Conservation (phyloP, 257 asterid species). For the Misopates orontium region DNA sequence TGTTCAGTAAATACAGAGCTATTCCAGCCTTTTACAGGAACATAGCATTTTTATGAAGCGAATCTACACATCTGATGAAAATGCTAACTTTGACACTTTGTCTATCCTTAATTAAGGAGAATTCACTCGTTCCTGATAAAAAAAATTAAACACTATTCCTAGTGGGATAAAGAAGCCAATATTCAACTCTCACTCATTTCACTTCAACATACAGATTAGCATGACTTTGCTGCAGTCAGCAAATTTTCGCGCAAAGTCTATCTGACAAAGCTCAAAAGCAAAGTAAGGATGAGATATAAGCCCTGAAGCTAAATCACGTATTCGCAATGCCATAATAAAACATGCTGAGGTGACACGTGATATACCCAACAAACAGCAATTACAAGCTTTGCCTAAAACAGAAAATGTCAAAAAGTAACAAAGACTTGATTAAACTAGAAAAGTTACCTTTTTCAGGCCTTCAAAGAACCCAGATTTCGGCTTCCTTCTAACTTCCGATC, state of each 20-base stretch:
- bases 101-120: neutral
- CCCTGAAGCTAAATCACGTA: neutral
- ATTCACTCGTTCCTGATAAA: neutral
- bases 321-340: neutral
- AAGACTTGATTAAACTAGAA: slow-evolving; percentile 17
- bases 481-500: slow-evolving; percentile 34
- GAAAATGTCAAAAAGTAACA: slow-evolving; percentile 5
- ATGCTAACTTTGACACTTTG: neutral
- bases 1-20: neutral
- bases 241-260: slow-evolving; percentile 8
- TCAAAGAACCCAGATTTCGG: slow-evolving; percentile 38
- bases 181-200: neutral
- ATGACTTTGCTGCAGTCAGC: neutral
- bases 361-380: slow-evolving; percentile 1
- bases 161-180: neutral
- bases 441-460: slow-evolving; percentile 52
- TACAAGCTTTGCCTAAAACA: slow-evolving; percentile 16
- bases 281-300: neutral
- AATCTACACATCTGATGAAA: neutral
- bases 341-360: neutral
- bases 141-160: neutral
- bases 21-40: neutral
- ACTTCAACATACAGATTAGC: neutral
- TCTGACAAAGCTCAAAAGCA: neutral
- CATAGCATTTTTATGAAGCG: neutral